Conservation (phyloP, 2,329 filamentous ascomycete genomes). For the Verticillium tricorpus region DNA sequence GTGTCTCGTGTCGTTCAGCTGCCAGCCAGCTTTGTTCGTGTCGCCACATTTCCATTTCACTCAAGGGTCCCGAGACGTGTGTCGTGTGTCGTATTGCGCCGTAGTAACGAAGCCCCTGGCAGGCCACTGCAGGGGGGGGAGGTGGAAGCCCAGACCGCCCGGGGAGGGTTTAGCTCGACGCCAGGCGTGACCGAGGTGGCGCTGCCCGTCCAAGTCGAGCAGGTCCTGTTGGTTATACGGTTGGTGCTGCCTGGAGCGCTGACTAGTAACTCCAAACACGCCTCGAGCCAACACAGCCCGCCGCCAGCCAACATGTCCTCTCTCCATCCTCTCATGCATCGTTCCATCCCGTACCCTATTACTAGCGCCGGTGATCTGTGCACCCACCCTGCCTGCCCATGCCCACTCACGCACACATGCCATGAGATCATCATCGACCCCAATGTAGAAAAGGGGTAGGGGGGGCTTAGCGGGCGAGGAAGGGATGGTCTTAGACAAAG, state of each 20-base stretch:
- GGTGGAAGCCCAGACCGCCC: neutral
- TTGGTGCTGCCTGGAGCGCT: neutral
- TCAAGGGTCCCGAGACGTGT: neutral
- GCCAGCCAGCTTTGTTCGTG: neutral
- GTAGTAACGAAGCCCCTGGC: neutral
- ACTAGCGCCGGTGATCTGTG: neutral
- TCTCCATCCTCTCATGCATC: neutral
- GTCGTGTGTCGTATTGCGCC: neutral
- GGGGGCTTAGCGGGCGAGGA: neutral
- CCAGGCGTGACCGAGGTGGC: neutral
- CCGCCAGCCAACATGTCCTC: neutral
- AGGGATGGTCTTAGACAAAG: neutral
- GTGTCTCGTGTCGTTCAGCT: too few species aligned
- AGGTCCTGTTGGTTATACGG: neutral
- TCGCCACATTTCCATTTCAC: neutral
- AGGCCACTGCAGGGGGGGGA: neutral
- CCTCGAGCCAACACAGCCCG: neutral
- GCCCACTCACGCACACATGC: neutral
- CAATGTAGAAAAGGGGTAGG: neutral
- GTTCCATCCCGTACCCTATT: neutral
- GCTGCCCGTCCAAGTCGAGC: neutral
- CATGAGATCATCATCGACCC: neutral
- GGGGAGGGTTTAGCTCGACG: neutral
- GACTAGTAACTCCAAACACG: neutral
- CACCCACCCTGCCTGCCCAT: too few species aligned